A percentile compares a stretch with the other conserved stretches of the same genome.
Evolutionary conservation across 495 filamentous ascomycete species (phyloP).

Genomic region (Aspergillus affinis): DNA sequence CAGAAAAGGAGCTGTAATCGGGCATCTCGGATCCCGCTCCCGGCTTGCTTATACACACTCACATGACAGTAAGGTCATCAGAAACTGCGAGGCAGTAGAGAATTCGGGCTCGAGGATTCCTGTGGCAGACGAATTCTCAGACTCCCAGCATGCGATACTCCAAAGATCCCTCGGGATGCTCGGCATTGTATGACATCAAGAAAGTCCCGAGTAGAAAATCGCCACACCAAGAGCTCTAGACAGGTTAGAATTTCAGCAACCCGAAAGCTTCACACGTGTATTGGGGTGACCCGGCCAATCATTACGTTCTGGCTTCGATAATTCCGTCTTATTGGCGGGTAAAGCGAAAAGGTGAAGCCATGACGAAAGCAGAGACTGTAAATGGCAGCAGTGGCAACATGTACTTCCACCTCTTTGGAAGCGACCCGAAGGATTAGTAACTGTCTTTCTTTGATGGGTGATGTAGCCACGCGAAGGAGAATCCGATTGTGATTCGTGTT

Average conservation of each 20-base stretch:
- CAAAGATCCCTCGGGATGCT: no score
- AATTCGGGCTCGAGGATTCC: no score
- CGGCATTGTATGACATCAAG: neutral
- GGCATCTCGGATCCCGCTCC: no score
- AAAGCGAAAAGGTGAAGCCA: neutral
- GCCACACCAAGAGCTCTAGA: neutral
- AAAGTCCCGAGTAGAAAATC: neutral
- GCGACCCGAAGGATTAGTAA: no score
- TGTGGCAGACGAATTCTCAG: no score
- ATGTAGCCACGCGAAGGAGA: neutral
- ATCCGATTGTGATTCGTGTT: neutral
- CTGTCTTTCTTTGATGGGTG: no score
- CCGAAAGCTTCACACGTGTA: neutral
- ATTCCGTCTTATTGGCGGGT: neutral
- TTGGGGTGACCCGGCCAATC: neutral
- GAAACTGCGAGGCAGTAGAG: no score
- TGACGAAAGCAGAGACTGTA: neutral
- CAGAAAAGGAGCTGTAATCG: no score
- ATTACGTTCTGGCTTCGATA: neutral
- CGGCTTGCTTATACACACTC: no score
- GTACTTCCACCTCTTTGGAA: neutral
- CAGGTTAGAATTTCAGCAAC: no score
- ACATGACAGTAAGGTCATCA: no score
- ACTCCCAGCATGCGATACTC: no score
- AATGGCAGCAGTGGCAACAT: neutral